phyloP scores from a whole-genome alignment of 2,329 filamentous ascomycete genomes.

The Nemania diffusa region DNA sequence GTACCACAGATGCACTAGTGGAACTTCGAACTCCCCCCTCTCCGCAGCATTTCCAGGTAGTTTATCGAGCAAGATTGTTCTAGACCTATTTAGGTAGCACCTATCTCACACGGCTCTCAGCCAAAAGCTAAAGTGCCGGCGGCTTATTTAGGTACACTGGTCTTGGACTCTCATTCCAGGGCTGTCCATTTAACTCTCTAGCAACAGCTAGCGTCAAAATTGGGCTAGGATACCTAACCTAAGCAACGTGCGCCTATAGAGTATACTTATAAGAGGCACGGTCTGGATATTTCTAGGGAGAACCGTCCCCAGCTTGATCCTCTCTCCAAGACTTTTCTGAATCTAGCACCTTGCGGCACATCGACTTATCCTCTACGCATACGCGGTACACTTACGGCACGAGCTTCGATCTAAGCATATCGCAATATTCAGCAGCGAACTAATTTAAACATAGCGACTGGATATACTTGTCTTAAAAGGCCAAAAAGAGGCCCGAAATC shows the following conservation, averaged over 20 bases:
- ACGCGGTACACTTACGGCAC: neutral
- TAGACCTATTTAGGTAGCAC: conserved; percentile 8
- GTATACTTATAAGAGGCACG: neutral
- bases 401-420: neutral
- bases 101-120: neutral
- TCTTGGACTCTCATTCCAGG: neutral
- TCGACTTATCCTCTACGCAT: neutral
- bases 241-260: neutral
- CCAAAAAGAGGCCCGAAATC: conserved; percentile 26
- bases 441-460: neutral
- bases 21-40: conserved; percentile 5
- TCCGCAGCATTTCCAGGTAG: neutral
- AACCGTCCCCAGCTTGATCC: neutral
- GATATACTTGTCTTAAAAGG: conserved; percentile 19
- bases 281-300: neutral
- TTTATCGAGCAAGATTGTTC: neutral
- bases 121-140: neutral
- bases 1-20: conserved; percentile 21
- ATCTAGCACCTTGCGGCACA: neutral
- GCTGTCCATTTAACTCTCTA: neutral
- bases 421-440: neutral
- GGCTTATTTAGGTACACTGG: neutral
- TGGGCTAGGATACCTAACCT: too few relatives aligned
- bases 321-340: conserved; percentile 2
- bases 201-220: neutral